Evolutionary conservation across 2,329 filamentous ascomycete genomes (phyloP), one percentile per base, ranked within the genome.

Genomic region (Botrytis pseudocinerea): DNA sequence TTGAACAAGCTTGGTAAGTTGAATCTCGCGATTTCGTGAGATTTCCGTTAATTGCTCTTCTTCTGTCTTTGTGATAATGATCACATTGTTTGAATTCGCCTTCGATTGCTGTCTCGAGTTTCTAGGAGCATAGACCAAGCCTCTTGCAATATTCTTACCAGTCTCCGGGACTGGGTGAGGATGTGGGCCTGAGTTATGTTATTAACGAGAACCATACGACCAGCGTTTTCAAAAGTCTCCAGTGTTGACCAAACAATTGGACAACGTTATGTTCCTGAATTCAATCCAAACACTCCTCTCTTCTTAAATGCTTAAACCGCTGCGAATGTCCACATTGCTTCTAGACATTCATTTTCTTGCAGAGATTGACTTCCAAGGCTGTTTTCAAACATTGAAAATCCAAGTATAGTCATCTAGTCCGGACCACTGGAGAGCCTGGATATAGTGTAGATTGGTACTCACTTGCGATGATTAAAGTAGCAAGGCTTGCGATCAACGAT

Each of bases 381-480:
- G 51, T 28, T 57, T n/a, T 14, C n/a, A 57, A 57, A 57, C 51
- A 57, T 57, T 57, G 51, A 57, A n/a, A 28, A 57, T 7, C 16
- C n/a, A 57, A 57, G 16, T 32, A 57, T 18, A 28, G n/a, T 28
- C 51, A 57, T 32, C 51, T 57, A 4, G 16, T 57, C 51, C 14
- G 51, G n/a, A 18, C 12, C n/a, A 54, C n/a, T 28, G 14, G n/a
- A 54, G 8, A 28, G 8, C n/a, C n/a, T 57, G 7, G n/a, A 28
- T 57, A 12, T 28, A 35, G 25, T 28, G 16, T 10, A 28, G 44
- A 22, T 32, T 63, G 12, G 40, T 42, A 75, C 78, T 74, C 66
- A 80, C 79, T 78, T 70, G 78, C 74, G 59, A 74, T 69, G 44
- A 73, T 74, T 57, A 76, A 68, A 65, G 75, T 73, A 66, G 77